Evolutionary conservation across 306 rosid species (phyloP), one percentile per base, ranked within the genome.

Genomic region (Castanospermum australe): DNA sequence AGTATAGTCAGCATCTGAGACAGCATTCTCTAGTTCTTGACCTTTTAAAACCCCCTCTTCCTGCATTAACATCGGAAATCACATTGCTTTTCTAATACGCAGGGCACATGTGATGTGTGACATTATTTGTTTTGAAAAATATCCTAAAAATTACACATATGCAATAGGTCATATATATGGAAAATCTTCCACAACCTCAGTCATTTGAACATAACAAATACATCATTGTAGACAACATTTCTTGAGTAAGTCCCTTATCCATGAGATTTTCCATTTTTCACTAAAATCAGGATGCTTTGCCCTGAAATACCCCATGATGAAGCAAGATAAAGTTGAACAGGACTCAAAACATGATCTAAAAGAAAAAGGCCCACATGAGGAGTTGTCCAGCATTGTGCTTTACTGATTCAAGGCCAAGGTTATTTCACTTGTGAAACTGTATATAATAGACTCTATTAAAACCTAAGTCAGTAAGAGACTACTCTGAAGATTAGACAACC

Each of bases 11-110:
- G 99, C 94, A 82, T 92, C 98, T 73, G 84, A 84, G 65, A 95
- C 79, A 36, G 99, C 99, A 91, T 95, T 95, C 82, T 95, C 96
- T 64, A 95, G 91, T 74, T 92, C 99, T 82, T 95, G 99, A 42
- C 90, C 97, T 86, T 88, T 95, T 87, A 95, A 73, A 85, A 93
- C 98, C 44, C 89, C 89, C 81, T 91, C 96, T 79, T 90, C 98
- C 99, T 95, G 90, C 82, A 86, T 84, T 81, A 82, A 69, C 69
- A 83, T 44, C 39, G 71, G 17, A 42, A 64, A 48, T 74, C 77
- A 76, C 48, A 55, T 36, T 44, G 48, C 42, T 21, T 33, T 69
- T 63, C 21, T 45, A 35, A 70, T 11, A 41, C 24, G 22, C 5
- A 57, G 18, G 61, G 62, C 52, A 56, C 48, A 4, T 13, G 1